A percentile compares a stretch with the other conserved stretches of the same genome.
phyloP scores from a whole-genome alignment of 805 yeast species.

The Zygosaccharomyces bisporus region DNA sequence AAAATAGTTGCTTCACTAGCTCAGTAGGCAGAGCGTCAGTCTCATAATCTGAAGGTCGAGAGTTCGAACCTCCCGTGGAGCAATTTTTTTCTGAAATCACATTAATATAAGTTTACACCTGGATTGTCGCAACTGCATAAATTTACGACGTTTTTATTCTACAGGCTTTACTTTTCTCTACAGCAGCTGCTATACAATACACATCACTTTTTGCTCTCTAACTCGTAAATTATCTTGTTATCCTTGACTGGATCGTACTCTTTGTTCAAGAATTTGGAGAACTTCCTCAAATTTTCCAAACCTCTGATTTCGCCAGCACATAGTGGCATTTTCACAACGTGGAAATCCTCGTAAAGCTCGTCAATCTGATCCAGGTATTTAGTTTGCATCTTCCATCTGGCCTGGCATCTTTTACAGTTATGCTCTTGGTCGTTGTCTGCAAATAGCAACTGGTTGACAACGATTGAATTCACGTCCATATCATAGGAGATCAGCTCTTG shows the following conservation, averaged over 20 bases:
- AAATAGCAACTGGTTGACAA: conserved; percentile 88
- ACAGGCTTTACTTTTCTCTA: background rate
- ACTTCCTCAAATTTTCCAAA: conserved; percentile 73
- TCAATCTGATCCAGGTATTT: conserved; percentile 93
- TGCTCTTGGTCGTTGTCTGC: conserved; percentile 68
- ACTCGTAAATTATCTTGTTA: conserved; percentile 36
- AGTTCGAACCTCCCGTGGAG: conserved; percentile 44
- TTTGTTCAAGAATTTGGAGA: conserved; percentile 72
- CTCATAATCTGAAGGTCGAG: conserved; percentile 45
- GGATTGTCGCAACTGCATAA: background rate
- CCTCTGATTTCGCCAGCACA: conserved; percentile 96
- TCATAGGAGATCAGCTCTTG: conserved; percentile 93
- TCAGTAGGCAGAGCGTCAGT: conserved; percentile 47
- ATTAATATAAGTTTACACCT: no score
- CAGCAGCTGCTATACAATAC: background rate
- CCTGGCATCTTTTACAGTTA: conserved; percentile 81
- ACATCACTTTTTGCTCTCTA: conserved; percentile 32
- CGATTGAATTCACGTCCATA: conserved; percentile 95
- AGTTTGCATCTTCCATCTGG: conserved; percentile 94
- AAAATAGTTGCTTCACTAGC: conserved; percentile 38
- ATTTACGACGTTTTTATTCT: background rate
- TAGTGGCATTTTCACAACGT: conserved; percentile 91
- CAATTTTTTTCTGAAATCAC: conserved; percentile 26
- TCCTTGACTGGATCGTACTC: conserved; percentile 73
- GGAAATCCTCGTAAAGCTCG: conserved; percentile 96